Percentiles rank a stretch among this genome's conserved stretches.
These are phyloP conservation scores for Aureobasidium uvarum DNA, from an alignment of 2,329 filamentous ascomycete genomes.

Conservation along the genomic window DNA sequence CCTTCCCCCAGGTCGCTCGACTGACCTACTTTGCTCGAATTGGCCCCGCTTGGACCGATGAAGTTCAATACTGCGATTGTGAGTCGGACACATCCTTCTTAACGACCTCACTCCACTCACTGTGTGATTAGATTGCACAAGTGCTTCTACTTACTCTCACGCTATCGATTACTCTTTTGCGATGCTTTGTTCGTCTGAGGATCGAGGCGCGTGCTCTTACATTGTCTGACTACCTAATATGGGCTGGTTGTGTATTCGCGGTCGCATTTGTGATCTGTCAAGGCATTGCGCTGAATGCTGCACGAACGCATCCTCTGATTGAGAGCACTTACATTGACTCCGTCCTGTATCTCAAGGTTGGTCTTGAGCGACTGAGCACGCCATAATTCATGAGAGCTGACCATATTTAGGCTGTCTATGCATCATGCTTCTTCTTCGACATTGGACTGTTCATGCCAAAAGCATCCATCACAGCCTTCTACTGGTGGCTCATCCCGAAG, in stretches of 20 bases:
- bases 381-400: background rate
- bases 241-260: conserved; percentile 1
- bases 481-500: conserved; percentile 20
- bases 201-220: conserved; percentile 23
- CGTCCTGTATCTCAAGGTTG: conserved; percentile 10
- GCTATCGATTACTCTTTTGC: conserved; percentile 4
- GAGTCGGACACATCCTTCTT: background rate
- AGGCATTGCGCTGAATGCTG: background rate
- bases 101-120: too few species aligned
- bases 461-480: conserved; percentile 16
- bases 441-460: conserved; percentile 18
- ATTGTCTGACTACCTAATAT: conserved; percentile 19
- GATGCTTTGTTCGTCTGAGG: conserved; percentile 18
- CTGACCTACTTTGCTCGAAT: background rate
- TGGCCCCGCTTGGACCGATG: background rate
- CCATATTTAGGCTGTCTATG: background rate
- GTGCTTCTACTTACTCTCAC: conserved; percentile 2
- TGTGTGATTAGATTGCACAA: background rate
- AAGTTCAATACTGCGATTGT: conserved; percentile 8
- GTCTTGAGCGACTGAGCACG: background rate
- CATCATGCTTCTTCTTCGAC: conserved; percentile 22
- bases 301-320: background rate
- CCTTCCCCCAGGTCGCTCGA: background rate
- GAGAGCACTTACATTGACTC: conserved; percentile 1
- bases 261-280: conserved; percentile 2